Evolutionary conservation across 2,329 filamentous ascomycete genomes (phyloP), one percentile per base, ranked within the genome.

Genomic region (Alternaria burnsii): DNA sequence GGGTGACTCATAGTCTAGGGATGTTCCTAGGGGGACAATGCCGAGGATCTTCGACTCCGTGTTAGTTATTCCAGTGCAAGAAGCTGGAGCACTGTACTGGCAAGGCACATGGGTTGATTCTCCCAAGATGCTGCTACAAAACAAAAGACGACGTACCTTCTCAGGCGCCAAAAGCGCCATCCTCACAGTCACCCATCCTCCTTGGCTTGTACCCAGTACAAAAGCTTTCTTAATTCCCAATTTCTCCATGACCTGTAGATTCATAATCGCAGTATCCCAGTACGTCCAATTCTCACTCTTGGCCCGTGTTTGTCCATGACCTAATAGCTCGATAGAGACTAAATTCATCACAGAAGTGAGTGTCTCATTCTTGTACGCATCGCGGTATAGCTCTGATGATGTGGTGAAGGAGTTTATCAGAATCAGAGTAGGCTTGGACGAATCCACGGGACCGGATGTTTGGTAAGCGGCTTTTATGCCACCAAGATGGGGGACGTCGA

Each of bases 81-180:
- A 7, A 38, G 9, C 9, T 7, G n/a, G 10, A 20, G 8, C 11
- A n/a, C 38, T 40, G 9, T 8, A 20, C 8, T 20, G 5, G n/a
- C 10, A 40, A 20, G n/a, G n/a, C n/a, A 40, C n/a, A 10, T 5
- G n/a, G 38, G 4, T 12, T 20, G 9, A 18, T n/a, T 20, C 34
- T 14, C 38, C n/a, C 38, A 36, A 12, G 24, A 20, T 20, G 16
- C 5, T 12, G 10, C 20, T 14, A 12, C 32, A 32, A 40, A 40
- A 26, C 18, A 16, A 6, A 20, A 9, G 16, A n/a, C 14, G 24
- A 55, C 56, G 10, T 57, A 63, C 82, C 75, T 75, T 82, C 3
- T 82, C 78, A 1, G 83, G 84, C 7, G 78, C 80, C 44, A 86
- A 58, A n/a, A 86, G 60, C 8, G 85, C 83, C 84, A 86, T 85